Percentiles rank a stretch among this genome's conserved stretches.
These are phyloP conservation scores for Cryptococcus hybrid DNA, from an alignment of 1,284 basidiomycete species.

Conservation along the genomic window DNA sequence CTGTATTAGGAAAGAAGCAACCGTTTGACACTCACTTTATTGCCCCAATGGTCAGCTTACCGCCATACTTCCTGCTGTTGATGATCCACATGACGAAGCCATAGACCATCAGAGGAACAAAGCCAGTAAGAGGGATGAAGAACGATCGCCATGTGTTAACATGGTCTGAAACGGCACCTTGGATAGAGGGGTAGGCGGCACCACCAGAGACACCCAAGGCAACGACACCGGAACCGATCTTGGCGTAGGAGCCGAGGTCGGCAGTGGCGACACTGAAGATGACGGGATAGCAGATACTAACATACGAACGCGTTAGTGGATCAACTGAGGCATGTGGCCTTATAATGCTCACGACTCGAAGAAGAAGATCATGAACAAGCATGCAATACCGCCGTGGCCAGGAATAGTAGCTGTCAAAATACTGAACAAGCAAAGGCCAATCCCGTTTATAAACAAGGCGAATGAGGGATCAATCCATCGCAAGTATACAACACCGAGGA, in stretches of 20 bases:
- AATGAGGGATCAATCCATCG: slow-evolving; percentile 34
- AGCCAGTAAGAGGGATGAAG: slow-evolving; percentile 16
- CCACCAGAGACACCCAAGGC: slow-evolving; percentile 31
- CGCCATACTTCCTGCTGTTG: slow-evolving; percentile 14
- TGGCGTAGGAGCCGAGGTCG: slow-evolving; percentile 30
- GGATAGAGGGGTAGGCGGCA: slow-evolving; percentile 26
- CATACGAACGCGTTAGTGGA: neutral
- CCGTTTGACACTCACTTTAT: slow-evolving; percentile 2
- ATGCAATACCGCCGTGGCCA: slow-evolving; percentile 33
- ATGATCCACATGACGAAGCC: slow-evolving; percentile 22
- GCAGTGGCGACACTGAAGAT: slow-evolving; percentile 35
- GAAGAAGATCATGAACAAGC: slow-evolving; percentile 36
- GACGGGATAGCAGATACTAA: slow-evolving; percentile 28
- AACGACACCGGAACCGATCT: slow-evolving; percentile 33
- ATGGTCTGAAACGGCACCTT: slow-evolving; percentile 24
- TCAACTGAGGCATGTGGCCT: neutral
- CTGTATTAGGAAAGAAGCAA: no score
- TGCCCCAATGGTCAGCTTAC: slow-evolving; percentile 13
- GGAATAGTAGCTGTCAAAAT: slow-evolving; percentile 25
- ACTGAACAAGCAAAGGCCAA: slow-evolving; percentile 27
- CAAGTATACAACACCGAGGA: slow-evolving; percentile 33
- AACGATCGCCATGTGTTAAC: slow-evolving; percentile 19
- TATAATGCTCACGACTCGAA: slow-evolving; percentile 20
- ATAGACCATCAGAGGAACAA: slow-evolving; percentile 23
- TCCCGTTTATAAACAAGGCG: slow-evolving; percentile 27